Evolutionary conservation across 78 protist species (phyloP).

Genomic region (Planoprotostelium fungivorum): DNA sequence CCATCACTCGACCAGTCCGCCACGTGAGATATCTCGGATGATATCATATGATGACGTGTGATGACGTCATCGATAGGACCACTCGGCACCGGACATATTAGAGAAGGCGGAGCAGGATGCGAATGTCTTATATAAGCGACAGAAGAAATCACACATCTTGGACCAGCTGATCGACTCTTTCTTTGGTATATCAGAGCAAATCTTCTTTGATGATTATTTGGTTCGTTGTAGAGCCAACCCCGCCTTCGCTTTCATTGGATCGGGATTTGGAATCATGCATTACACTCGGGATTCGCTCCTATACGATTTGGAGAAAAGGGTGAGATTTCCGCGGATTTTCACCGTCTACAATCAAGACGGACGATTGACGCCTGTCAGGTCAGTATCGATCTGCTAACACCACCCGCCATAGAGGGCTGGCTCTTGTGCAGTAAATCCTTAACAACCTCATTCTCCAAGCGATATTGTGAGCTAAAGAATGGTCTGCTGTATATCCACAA

Average conservation of each 20-base stretch:
- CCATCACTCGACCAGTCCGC: not conserved
- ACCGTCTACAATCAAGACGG: not conserved
- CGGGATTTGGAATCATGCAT: not conserved
- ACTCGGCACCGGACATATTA: too few relatives aligned
- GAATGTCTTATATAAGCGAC: too few relatives aligned
- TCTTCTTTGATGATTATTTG: not conserved
- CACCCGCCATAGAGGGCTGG: not conserved
- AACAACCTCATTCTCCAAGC: not conserved
- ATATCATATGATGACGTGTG: too few relatives aligned
- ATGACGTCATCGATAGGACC: too few relatives aligned
- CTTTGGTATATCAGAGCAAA: not conserved
- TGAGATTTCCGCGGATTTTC: not conserved
- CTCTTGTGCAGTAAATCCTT: not conserved
- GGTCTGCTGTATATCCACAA: not conserved
- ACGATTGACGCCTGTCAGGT: not conserved
- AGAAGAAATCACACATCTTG: not conserved
- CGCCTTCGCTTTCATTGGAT: not conserved
- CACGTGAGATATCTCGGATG: too few relatives aligned
- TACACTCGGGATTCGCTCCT: not conserved
- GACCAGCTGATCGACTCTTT: not conserved
- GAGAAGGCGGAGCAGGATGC: too few relatives aligned
- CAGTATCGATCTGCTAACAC: not conserved
- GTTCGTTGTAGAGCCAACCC: not conserved
- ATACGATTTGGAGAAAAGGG: not conserved
- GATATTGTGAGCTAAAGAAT: not conserved